Percentiles rank a stretch among this genome's conserved stretches.
phyloP scores from a whole-genome alignment of 2,329 filamentous ascomycete genomes.

The Seiridium cupressi region DNA sequence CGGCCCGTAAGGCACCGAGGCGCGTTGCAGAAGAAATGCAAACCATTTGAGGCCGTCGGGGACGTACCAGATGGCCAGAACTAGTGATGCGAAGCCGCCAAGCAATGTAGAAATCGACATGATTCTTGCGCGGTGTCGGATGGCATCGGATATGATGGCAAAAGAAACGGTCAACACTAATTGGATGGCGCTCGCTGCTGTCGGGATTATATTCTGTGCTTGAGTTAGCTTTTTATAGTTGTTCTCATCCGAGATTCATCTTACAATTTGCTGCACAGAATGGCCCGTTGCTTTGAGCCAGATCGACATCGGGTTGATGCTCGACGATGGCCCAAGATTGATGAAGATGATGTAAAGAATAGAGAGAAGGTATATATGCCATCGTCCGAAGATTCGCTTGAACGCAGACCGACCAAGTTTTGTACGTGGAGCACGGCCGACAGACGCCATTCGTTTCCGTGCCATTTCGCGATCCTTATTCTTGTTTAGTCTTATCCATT shows the following conservation, averaged over 20 bases:
- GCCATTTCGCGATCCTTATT: slow-evolving; percentile 18
- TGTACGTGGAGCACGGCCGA: slow-evolving; percentile 17
- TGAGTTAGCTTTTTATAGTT: neutral
- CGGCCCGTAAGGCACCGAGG: slow-evolving; percentile 18
- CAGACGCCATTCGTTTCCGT: slow-evolving; percentile 15
- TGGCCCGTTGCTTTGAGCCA: slow-evolving; percentile 41
- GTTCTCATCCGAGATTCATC: neutral
- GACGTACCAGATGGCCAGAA: slow-evolving; percentile 20
- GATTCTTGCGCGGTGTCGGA: slow-evolving; percentile 26
- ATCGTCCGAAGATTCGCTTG: slow-evolving; percentile 18
- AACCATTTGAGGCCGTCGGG: slow-evolving; percentile 20
- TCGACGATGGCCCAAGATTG: slow-evolving; percentile 29
- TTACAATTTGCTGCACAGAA: slow-evolving; percentile 44
- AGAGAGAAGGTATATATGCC: slow-evolving; percentile 35
- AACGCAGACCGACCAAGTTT: slow-evolving; percentile 16
- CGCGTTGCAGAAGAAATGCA: slow-evolving; percentile 17
- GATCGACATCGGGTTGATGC: slow-evolving; percentile 33
- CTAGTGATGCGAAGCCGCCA: slow-evolving; percentile 15
- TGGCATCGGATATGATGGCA: slow-evolving; percentile 52
- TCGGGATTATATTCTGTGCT: slow-evolving; percentile 44
- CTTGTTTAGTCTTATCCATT: neutral
- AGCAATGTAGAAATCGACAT: slow-evolving; percentile 29
- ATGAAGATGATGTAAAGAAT: slow-evolving; percentile 38
- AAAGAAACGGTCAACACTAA: slow-evolving; percentile 51
- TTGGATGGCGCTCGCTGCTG: slow-evolving; percentile 47